Conservation (phyloP, 148 eudicot genomes). For the Camellia japonica region DNA sequence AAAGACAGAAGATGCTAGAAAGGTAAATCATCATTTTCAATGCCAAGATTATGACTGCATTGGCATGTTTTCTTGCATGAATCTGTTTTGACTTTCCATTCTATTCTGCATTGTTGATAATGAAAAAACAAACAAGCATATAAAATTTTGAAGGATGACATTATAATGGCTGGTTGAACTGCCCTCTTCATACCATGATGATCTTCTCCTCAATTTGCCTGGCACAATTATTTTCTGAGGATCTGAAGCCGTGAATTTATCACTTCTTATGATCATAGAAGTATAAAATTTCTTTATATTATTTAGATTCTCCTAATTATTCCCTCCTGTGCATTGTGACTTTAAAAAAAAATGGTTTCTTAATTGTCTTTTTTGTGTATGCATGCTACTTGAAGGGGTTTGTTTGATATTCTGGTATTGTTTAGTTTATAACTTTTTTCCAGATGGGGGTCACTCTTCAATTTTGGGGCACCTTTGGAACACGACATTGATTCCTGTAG, state of each 20-base stretch:
- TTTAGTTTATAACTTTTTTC: no score
- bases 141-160: not conserved
- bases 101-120: not conserved
- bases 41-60: not conserved
- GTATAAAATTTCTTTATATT: not conserved
- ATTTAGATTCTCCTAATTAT: not conserved
- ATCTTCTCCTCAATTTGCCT: not conserved
- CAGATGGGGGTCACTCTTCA: not conserved
- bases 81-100: not conserved
- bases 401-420: not conserved
- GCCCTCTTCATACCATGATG: not conserved
- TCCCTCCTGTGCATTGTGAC: not conserved
- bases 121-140: not conserved
- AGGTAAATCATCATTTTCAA: conserved; percentile 37
- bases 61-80: not conserved
- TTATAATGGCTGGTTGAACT: not conserved
- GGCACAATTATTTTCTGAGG: not conserved
- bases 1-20: conserved; percentile 78
- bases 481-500: not conserved
- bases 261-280: no score
- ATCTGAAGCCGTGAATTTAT: not conserved
- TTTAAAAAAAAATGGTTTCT: not conserved
- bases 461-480: conserved; percentile 2
- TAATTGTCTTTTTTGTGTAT: not conserved
- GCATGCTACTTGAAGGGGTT: not conserved